A percentile compares a stretch with the other conserved stretches of the same genome.
Conservation (phyloP, 2,329 filamentous ascomycete genomes). For the Aspergillus ibericus region DNA sequence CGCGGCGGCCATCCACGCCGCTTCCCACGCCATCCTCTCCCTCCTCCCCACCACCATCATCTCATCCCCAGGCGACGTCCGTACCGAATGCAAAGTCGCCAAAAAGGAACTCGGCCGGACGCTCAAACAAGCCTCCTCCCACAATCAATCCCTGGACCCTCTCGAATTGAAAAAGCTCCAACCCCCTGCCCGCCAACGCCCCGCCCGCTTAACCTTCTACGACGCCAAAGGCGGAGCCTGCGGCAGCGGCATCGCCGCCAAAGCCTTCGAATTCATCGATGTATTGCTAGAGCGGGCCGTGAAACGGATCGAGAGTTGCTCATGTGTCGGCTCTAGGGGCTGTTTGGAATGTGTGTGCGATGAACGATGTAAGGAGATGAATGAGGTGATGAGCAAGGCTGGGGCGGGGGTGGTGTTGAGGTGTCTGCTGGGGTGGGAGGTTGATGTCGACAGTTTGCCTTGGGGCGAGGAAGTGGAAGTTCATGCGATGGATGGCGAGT, state of each 20-base stretch:
- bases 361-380: conserved; percentile 79
- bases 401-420: conserved; percentile 80
- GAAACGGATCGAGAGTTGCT: conserved; percentile 71
- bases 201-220: conserved; percentile 88
- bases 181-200: conserved; percentile 66
- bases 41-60: conserved; percentile 90
- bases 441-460: conserved; percentile 80
- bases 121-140: no score
- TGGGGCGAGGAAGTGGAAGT: conserved; percentile 82
- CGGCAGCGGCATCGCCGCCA: conserved; percentile 83
- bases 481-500: conserved; percentile 65
- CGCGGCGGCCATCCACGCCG: conserved; percentile 88
- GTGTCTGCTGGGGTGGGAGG: conserved; percentile 69
- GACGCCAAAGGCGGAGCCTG: conserved; percentile 85
- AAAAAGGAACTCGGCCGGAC: conserved; percentile 70
- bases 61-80: conserved; percentile 83
- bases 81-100: conserved; percentile 89
- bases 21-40: conserved; percentile 84
- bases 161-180: conserved; percentile 17
- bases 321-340: conserved; percentile 66
- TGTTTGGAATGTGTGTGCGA: conserved; percentile 89
- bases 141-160: no score
- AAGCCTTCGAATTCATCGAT: conserved; percentile 92
- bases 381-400: conserved; percentile 91
- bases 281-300: conserved; percentile 73